These are phyloP conservation scores for Lentinus tigrinus DNA, from an alignment of 768 basidiomycete species.

Conservation along the genomic window DNA sequence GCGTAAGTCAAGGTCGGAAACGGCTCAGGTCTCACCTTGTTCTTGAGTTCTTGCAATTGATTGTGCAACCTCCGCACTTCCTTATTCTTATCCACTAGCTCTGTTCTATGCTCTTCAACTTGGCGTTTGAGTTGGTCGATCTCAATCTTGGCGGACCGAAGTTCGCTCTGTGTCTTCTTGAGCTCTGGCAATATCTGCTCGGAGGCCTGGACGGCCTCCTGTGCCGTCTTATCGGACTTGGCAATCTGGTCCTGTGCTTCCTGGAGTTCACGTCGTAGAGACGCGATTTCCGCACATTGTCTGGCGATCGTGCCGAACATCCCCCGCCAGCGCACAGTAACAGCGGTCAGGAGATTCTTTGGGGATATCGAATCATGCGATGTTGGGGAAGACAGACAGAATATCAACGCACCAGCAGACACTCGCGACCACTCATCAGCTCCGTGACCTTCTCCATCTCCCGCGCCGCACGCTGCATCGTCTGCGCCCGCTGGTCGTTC, in stretches of 20 bases:
- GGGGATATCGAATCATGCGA: background rate
- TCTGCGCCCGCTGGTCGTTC: conserved; percentile 1
- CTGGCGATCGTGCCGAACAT: background rate
- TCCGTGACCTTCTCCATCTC: conserved; percentile 8
- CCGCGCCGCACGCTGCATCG: conserved; percentile 4
- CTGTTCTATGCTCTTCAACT: background rate
- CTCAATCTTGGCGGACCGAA: background rate
- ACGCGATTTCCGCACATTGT: background rate
- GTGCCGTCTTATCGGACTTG: conserved; percentile 1
- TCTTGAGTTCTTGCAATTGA: background rate
- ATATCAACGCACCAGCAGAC: background rate
- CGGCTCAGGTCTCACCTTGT: background rate
- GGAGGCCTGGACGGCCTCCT: background rate
- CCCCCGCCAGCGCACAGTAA: conserved; percentile 4
- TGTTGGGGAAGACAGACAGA: background rate
- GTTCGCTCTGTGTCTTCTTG: background rate
- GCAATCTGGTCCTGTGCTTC: background rate
- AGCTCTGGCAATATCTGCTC: background rate
- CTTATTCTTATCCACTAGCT: background rate
- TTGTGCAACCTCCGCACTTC: background rate
- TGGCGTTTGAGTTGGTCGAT: background rate
- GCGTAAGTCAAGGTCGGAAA: too few relatives aligned
- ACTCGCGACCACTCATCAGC: background rate
- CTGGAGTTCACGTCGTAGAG: background rate
- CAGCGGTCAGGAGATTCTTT: conserved; percentile 5